Base-by-base conservation (phyloP, 2,329 filamentous ascomycete genomes). In the Fusarium siculi region DNA sequence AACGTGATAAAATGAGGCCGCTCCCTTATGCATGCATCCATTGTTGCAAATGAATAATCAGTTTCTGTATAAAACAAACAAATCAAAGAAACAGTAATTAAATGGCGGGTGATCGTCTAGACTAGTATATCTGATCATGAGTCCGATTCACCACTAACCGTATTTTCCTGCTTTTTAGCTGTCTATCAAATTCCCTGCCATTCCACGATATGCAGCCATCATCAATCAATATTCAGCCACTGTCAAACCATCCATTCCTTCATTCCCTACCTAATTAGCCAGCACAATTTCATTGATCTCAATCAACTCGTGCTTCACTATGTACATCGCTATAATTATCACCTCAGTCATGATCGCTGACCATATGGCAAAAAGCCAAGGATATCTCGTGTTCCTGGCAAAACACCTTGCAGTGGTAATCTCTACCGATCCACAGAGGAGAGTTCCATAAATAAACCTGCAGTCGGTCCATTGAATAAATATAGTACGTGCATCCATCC, bases 371-470 rank as follows among this genome's bases (percentile, higher is more conserved):
- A 46, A 49, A 50, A 40, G 47, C 43, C 34, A 46, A 32, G 52
- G 56, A 44, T 32, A 43, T 50, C 49, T 57, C 60, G 46, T 66
- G 65, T 59, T 44, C 61, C 47, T 72, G 37, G 61, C 63, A 55
- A 42, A 59, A 59, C 55, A 72, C 46, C 44, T 72, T 64, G 49
- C 47, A 68, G 58, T 68, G 44, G 68, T 68, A 71, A 71, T 74
- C 61, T 73, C 52, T 58, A 28, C 55, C 19, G 58, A 54, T 72
- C 71, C 71, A 73, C 70, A 55, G 42, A 40, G 42, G 34, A 67
- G 42, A 50, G 60, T 74, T 60, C 71, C 71, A 74, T 73, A 73
- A 73, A 73, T 73, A 73, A 74, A 58, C 39, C 43, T 32, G 42
- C 42, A 57, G 55, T 37, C 47, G 54, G 55, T 53, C 56, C 30